Conservation (phyloP, 768 basidiomycete species). For the Tricholoma terreum region DNA sequence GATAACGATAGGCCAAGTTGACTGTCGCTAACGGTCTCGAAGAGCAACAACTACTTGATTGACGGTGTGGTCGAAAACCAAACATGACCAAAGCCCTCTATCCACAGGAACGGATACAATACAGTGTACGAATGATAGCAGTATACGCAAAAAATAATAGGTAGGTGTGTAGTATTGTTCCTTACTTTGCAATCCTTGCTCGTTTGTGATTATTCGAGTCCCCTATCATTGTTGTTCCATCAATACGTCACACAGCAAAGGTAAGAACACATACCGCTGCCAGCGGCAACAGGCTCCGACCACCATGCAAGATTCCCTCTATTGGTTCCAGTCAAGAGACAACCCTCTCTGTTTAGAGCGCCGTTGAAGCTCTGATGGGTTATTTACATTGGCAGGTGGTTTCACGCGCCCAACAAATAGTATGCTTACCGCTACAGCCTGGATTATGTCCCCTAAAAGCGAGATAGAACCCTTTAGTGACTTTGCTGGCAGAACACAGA, state of each 20-base stretch:
- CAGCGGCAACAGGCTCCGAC: conserved; percentile 41
- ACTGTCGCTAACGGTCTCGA: conserved; percentile 40
- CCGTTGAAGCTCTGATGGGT: conserved; percentile 49
- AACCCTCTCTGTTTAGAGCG: conserved; percentile 33
- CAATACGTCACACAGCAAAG: background rate
- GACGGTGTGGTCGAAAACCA: conserved; percentile 33
- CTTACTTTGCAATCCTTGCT: background rate
- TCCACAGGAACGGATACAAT: too few relatives aligned
- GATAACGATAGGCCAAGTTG: conserved; percentile 26
- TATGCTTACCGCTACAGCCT: conserved; percentile 41
- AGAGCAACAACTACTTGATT: conserved; percentile 45
- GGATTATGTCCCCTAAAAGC: conserved; percentile 36
- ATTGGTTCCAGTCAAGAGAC: conserved; percentile 56
- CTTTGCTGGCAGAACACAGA: conserved; percentile 10
- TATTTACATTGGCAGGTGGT: conserved; percentile 6
- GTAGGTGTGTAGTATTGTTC: too few relatives aligned
- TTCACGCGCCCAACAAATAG: background rate
- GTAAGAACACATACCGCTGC: conserved; percentile 12
- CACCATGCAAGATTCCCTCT: conserved; percentile 58
- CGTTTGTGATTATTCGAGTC: conserved; percentile 8
- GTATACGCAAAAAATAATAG: background rate
- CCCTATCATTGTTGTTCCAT: background rate
- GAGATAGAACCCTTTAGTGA: conserved; percentile 11
- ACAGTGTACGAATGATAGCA: background rate
- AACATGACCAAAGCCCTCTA: conserved; percentile 31